phyloP scores from a whole-genome alignment of 345 rosid genomes.

The Microthlaspi erraticum region DNA sequence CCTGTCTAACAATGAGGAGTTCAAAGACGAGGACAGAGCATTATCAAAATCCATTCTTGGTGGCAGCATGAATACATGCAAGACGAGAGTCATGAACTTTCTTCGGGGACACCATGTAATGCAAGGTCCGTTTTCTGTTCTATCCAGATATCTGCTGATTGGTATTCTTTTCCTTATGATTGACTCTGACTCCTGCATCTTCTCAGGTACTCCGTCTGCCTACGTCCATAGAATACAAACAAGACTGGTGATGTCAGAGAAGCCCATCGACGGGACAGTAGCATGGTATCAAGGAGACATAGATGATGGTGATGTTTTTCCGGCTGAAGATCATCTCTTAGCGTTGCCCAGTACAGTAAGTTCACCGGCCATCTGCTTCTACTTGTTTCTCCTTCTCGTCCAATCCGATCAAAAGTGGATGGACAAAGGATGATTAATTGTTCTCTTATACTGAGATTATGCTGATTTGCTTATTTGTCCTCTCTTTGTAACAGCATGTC shows the following conservation, averaged over 20 bases:
- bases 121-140: constrained; percentile 63
- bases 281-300: constrained; percentile 83
- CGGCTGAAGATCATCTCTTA: constrained; percentile 75
- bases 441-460: constrained; percentile 25
- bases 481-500: constrained; percentile 60
- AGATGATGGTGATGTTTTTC: constrained; percentile 69
- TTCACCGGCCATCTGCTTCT: constrained; percentile 28
- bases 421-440: constrained; percentile 15
- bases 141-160: constrained; percentile 31
- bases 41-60: constrained; percentile 79
- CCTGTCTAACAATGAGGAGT: constrained; percentile 60
- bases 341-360: constrained; percentile 85
- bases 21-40: constrained; percentile 59
- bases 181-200: constrained; percentile 35
- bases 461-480: constrained; percentile 45
- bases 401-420: neutral
- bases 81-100: constrained; percentile 72
- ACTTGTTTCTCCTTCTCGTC: constrained; percentile 23
- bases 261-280: constrained; percentile 79
- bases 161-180: constrained; percentile 13
- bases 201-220: constrained; percentile 45
- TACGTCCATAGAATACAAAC: constrained; percentile 51
- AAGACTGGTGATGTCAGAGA: constrained; percentile 78
- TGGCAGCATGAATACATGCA: constrained; percentile 80
- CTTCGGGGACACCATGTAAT: constrained; percentile 56